Percentiles rank a stretch among this genome's conserved stretches.
phyloP scores from a whole-genome alignment of 331 rosid genomes.

The Malus hybrid region DNA sequence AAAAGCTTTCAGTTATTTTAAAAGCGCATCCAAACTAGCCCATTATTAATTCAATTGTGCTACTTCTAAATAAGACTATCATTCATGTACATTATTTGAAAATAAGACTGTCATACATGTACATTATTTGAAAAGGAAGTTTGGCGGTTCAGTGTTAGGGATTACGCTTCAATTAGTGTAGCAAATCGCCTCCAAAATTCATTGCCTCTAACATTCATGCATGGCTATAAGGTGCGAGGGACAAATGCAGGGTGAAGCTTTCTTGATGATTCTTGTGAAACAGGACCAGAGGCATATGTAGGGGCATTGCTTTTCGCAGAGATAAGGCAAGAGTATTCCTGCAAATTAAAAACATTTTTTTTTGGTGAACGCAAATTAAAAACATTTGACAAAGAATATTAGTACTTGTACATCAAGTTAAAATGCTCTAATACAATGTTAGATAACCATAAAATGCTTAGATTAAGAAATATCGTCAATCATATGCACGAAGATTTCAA shows the following conservation, averaged over 20 bases:
- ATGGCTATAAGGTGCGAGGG: not conserved
- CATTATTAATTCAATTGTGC: not conserved
- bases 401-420: not conserved
- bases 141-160: not conserved
- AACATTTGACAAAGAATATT: not conserved
- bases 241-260: not conserved
- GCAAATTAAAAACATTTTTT: slow-evolving; percentile 12
- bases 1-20: no score
- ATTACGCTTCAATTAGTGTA: not conserved
- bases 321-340: no score
- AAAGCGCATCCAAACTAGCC: no score
- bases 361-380: not conserved
- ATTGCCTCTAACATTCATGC: not conserved
- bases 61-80: not conserved
- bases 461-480: not conserved
- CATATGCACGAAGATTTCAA: not conserved
- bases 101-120: not conserved
- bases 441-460: not conserved
- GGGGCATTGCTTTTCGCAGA: slow-evolving; percentile 26
- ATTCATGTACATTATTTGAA: not conserved
- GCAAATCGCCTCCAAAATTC: not conserved
- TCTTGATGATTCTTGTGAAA: not conserved
- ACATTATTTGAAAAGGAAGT: not conserved
- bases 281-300: not conserved
- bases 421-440: not conserved